A percentile compares a stretch with the other conserved stretches of the same genome.
phyloP scores from a whole-genome alignment of 1,284 basidiomycete species.

The Sphagnurus paluster region DNA sequence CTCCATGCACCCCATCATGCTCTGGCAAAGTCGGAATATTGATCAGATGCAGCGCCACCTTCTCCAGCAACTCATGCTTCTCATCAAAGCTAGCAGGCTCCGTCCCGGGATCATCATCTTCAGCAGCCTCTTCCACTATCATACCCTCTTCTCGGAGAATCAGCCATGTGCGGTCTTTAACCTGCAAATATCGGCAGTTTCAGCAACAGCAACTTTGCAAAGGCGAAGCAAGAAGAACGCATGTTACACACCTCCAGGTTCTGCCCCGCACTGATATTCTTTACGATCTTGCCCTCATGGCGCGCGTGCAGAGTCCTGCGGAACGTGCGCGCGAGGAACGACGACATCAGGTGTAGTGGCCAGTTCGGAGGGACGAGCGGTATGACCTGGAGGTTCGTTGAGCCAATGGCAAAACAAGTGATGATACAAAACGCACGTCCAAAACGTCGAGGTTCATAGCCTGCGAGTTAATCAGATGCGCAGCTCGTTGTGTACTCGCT shows the following conservation, averaged over 20 bases:
- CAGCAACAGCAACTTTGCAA: not conserved
- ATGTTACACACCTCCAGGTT: constrained; percentile 54
- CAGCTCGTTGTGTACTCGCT: constrained; percentile 51
- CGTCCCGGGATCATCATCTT: constrained; percentile 43
- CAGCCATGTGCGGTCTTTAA: constrained; percentile 54
- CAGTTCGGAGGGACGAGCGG: constrained; percentile 72
- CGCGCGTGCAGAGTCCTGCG: constrained; percentile 71
- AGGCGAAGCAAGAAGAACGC: constrained; percentile 1
- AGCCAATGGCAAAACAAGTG: not conserved
- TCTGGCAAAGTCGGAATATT: not conserved
- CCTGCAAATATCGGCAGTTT: constrained; percentile 27
- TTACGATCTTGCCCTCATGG: constrained; percentile 73
- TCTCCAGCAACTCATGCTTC: constrained; percentile 29
- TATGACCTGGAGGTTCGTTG: constrained; percentile 51
- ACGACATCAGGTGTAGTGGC: constrained; percentile 70
- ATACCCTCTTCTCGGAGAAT: constrained; percentile 63
- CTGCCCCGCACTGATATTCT: constrained; percentile 67
- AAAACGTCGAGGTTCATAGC: constrained; percentile 74
- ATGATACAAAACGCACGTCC: constrained; percentile 54
- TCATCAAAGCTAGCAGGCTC: constrained; percentile 36
- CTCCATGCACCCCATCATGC: constrained; percentile 5
- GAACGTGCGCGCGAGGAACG: constrained; percentile 79
- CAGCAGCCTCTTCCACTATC: constrained; percentile 61
- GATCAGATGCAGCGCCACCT: constrained; percentile 12
- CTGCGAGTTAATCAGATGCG: constrained; percentile 76